phyloP scores from a whole-genome alignment of 176 grass and related monocot genomes.

The Lolium perenne region DNA sequence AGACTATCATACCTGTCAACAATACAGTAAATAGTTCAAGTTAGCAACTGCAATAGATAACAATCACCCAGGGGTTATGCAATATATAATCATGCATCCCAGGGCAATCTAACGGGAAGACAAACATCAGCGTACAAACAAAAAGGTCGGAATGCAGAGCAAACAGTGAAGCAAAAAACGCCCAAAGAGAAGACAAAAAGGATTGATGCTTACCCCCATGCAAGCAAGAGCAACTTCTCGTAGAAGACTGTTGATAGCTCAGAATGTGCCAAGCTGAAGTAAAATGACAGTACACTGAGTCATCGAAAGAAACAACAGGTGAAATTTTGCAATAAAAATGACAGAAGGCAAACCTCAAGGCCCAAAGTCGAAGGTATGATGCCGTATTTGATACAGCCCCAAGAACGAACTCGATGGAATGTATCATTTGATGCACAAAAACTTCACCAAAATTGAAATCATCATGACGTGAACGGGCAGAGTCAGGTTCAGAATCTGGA shows the following conservation, averaged over 20 bases:
- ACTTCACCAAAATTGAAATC: constrained; percentile 99
- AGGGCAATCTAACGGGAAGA: constrained; percentile 10
- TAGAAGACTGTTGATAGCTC: constrained; percentile 99
- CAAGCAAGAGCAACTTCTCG: constrained; percentile 93
- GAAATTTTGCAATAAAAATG: constrained; percentile 15
- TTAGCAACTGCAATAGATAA: not conserved
- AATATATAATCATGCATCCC: not conserved
- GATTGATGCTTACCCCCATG: constrained; percentile 74
- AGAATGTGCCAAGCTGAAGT: constrained; percentile 95
- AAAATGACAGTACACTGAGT: constrained; percentile 39
- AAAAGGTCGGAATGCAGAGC: not conserved
- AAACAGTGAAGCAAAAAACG: not conserved
- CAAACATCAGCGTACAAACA: not conserved
- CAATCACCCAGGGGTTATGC: not conserved
- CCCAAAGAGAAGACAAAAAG: not conserved
- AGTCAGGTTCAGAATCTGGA: constrained; percentile 96
- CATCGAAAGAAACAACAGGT: constrained; percentile 36
- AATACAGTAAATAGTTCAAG: constrained; percentile 40
- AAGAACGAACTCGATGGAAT: constrained; percentile 99
- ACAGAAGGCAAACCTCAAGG: constrained; percentile 74
- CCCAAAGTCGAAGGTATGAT: constrained; percentile 99
- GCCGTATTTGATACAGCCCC: constrained; percentile 99
- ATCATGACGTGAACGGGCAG: constrained; percentile 76
- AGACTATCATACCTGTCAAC: constrained; percentile 81
- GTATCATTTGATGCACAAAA: constrained; percentile 99